These are phyloP conservation scores for Naganishia cerealis DNA, from an alignment of 1,284 basidiomycete genomes.

Conservation along the genomic window DNA sequence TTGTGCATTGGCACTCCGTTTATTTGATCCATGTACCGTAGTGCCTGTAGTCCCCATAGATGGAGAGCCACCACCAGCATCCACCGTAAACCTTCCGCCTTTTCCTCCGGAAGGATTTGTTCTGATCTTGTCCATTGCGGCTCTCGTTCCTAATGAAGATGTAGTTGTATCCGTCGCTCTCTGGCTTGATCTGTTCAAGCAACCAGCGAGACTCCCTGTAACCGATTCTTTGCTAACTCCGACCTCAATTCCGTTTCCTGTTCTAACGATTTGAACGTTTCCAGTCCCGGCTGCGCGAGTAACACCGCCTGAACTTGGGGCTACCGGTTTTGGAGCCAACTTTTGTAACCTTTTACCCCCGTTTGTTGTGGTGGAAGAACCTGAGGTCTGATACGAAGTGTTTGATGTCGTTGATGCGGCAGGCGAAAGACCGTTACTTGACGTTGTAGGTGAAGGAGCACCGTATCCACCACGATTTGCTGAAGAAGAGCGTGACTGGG, in stretches of 20 bases:
- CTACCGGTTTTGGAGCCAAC: slow-evolving; percentile 27
- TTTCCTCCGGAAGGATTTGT: slow-evolving; percentile 20
- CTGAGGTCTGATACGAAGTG: slow-evolving; percentile 14
- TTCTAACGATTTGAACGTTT: slow-evolving; percentile 17
- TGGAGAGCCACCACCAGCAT: slow-evolving; percentile 6
- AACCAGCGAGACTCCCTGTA: not conserved
- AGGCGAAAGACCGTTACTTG: slow-evolving; percentile 27
- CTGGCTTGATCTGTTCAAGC: not conserved
- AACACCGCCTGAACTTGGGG: slow-evolving; percentile 4
- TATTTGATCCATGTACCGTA: not conserved
- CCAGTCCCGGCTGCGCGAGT: slow-evolving; percentile 11
- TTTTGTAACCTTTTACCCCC: slow-evolving; percentile 26
- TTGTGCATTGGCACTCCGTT: not conserved
- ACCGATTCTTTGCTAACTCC: not conserved
- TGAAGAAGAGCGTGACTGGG: slow-evolving; percentile 24
- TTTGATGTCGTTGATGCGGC: slow-evolving; percentile 25
- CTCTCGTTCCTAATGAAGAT: slow-evolving; percentile 3
- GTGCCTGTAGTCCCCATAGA: not conserved
- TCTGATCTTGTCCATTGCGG: slow-evolving; percentile 19
- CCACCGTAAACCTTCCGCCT: slow-evolving; percentile 24
- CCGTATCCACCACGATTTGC: slow-evolving; percentile 25
- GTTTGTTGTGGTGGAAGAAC: slow-evolving; percentile 8
- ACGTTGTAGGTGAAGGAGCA: slow-evolving; percentile 5
- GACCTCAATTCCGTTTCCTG: slow-evolving; percentile 23
- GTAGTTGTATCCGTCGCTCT: not conserved